Conservation (phyloP, 139 green algal genomes). For the Chlorella vulgaris region DNA sequence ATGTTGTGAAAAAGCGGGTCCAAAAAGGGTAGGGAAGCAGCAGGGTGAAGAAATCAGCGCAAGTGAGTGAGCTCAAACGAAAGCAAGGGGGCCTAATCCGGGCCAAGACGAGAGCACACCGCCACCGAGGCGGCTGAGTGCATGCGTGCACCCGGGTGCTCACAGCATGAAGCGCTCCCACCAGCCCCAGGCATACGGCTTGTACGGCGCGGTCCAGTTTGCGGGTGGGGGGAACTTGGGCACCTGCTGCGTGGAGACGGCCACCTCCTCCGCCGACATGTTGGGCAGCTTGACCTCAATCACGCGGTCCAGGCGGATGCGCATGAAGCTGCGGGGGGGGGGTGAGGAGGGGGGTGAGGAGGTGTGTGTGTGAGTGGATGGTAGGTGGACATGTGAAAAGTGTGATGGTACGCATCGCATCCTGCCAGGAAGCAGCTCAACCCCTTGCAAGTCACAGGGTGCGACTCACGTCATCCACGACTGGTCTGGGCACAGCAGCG, state of each 20-base stretch:
- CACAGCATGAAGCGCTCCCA: constrained; percentile 55
- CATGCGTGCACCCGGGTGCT: neutral
- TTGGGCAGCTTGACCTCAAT: constrained; percentile 73
- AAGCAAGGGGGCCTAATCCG: too few relatives aligned
- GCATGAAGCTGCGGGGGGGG: constrained; percentile 84
- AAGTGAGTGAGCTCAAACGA: too few relatives aligned
- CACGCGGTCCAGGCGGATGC: constrained; percentile 89
- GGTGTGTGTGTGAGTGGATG: too few relatives aligned
- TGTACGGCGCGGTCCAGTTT: constrained; percentile 88
- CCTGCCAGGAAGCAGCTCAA: neutral
- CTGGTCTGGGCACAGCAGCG: constrained; percentile 87
- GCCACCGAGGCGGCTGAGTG: too few relatives aligned
- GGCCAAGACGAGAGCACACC: too few relatives aligned
- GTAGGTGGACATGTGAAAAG: too few relatives aligned
- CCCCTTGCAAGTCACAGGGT: neutral
- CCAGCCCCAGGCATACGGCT: constrained; percentile 69
- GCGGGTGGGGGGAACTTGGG: constrained; percentile 71
- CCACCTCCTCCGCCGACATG: constrained; percentile 60
- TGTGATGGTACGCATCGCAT: neutral
- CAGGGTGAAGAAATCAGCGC: too few relatives aligned
- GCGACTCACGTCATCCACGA: constrained; percentile 83
- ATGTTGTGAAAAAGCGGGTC: too few relatives aligned
- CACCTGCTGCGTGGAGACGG: constrained; percentile 54
- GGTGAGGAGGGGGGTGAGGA: neutral
- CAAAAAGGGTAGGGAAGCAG: too few relatives aligned